Evolutionary conservation across 2,329 filamentous ascomycete genomes (phyloP).

Genomic region (Xylaria sp.): DNA sequence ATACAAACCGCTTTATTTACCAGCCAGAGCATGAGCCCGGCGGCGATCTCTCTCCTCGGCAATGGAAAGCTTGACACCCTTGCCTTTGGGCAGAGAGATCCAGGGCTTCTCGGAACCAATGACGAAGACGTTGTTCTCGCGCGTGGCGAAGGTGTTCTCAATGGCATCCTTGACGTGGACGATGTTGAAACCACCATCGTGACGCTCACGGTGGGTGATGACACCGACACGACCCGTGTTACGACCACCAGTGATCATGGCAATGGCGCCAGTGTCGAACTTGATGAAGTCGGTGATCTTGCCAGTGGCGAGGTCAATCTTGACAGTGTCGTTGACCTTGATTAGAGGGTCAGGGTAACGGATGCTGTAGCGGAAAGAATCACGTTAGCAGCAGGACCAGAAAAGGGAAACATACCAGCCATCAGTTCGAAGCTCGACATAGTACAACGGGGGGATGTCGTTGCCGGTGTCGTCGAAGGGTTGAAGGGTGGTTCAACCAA

Average conservation of each 20-base stretch:
- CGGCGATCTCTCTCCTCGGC: conserved; percentile 99
- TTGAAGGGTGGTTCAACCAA: conserved; percentile 73
- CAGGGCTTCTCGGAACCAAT: conserved; percentile 99
- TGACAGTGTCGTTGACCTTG: conserved; percentile 99
- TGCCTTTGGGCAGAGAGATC: conserved; percentile 99
- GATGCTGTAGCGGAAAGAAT: conserved; percentile 72
- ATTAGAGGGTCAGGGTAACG: conserved; percentile 98
- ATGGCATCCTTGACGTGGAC: conserved; percentile 99
- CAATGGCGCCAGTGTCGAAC: conserved; percentile 98
- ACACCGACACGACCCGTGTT: conserved; percentile 99
- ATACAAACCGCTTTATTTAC: conserved; percentile 59
- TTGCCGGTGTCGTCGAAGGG: conserved; percentile 36
- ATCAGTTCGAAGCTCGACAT: conserved; percentile 58
- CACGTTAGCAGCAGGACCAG: conserved; percentile 54
- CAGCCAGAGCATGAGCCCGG: conserved; percentile 71
- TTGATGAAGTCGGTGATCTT: conserved; percentile 99
- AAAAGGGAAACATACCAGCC: conserved; percentile 64
- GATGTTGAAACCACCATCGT: conserved; percentile 99
- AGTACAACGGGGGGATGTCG: conserved; percentile 40
- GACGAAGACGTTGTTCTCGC: conserved; percentile 99
- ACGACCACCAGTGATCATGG: conserved; percentile 99
- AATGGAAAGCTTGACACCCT: conserved; percentile 99
- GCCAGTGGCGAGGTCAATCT: conserved; percentile 96
- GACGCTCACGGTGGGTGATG: conserved; percentile 99
- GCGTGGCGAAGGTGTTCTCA: conserved; percentile 99